Conservation (phyloP, 441 rosid genomes). For the Adansonia grandidieri region DNA sequence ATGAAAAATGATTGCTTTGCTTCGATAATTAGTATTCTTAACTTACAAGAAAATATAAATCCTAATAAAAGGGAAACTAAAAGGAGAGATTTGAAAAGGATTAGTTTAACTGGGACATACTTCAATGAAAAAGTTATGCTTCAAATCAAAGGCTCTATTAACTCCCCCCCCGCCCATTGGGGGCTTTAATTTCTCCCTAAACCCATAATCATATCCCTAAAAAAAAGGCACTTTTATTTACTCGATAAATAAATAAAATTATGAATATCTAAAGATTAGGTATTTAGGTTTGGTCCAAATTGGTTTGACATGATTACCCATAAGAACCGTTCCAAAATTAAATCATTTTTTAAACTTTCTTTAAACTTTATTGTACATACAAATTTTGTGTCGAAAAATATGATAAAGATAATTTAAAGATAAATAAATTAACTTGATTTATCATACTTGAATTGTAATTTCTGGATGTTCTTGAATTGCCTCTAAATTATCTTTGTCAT, state of each 20-base stretch:
- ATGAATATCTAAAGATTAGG: neutral
- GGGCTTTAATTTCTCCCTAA: constrained; percentile 32
- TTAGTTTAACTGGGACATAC: constrained; percentile 11
- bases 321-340: constrained; percentile 9
- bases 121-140: constrained; percentile 44
- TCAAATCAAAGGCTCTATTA: constrained; percentile 34
- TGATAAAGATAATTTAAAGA: too few species aligned
- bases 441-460: too few species aligned
- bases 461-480: too few species aligned
- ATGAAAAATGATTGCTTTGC: neutral
- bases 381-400: too few species aligned
- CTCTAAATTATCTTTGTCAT: too few species aligned
- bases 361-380: too few species aligned
- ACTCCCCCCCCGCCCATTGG: constrained; percentile 21
- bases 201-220: constrained; percentile 17
- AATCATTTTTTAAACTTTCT: too few species aligned
- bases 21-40: neutral
- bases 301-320: constrained; percentile 24
- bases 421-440: too few species aligned
- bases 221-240: neutral
- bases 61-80: neutral
- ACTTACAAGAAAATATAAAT: constrained; percentile 13
- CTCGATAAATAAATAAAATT: neutral
- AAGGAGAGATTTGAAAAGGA: neutral
- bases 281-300: neutral